Conservation (phyloP, 441 rosid species). For the Cnidoscolus chayamansa region DNA sequence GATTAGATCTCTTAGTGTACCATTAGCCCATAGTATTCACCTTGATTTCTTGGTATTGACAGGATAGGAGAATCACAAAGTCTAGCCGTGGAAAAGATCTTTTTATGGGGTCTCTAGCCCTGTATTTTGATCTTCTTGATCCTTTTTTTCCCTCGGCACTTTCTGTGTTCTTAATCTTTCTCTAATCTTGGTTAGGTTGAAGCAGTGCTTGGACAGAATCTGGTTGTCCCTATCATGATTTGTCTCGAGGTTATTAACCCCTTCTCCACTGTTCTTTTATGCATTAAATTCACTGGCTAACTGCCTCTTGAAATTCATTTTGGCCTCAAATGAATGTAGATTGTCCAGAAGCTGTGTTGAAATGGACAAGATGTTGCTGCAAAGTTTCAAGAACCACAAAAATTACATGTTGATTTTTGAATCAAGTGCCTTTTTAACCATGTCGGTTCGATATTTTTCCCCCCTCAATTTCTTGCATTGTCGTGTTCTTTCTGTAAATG, state of each 20-base stretch:
- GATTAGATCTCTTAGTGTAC: slow-evolving; percentile 9
- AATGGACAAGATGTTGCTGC: slow-evolving; percentile 38
- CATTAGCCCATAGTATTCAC: slow-evolving; percentile 21
- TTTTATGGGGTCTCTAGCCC: slow-evolving; percentile 33
- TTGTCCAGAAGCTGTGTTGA: slow-evolving; percentile 38
- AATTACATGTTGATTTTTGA: neutral
- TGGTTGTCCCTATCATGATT: slow-evolving; percentile 23
- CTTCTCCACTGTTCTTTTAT: neutral
- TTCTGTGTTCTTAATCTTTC: slow-evolving; percentile 14
- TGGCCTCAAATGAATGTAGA: slow-evolving; percentile 38
- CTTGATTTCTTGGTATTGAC: slow-evolving; percentile 33
- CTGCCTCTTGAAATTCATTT: slow-evolving; percentile 17
- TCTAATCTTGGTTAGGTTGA: slow-evolving; percentile 35
- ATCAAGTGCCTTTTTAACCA: too few relatives aligned
- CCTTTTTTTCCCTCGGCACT: neutral
- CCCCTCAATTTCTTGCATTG: too few relatives aligned
- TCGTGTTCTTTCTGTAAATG: too few relatives aligned
- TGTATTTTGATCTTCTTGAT: slow-evolving; percentile 8
- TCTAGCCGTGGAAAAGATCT: slow-evolving; percentile 24
- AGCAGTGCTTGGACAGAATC: slow-evolving; percentile 28
- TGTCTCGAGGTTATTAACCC: slow-evolving; percentile 20
- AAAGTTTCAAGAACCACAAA: slow-evolving; percentile 25
- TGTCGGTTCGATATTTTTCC: too few relatives aligned
- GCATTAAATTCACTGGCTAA: slow-evolving; percentile 14
- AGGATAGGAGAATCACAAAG: slow-evolving; percentile 29